Evolutionary conservation across 371 early-diverging fungal species (phyloP).

Genomic region (Saksenaea vasiformis): DNA sequence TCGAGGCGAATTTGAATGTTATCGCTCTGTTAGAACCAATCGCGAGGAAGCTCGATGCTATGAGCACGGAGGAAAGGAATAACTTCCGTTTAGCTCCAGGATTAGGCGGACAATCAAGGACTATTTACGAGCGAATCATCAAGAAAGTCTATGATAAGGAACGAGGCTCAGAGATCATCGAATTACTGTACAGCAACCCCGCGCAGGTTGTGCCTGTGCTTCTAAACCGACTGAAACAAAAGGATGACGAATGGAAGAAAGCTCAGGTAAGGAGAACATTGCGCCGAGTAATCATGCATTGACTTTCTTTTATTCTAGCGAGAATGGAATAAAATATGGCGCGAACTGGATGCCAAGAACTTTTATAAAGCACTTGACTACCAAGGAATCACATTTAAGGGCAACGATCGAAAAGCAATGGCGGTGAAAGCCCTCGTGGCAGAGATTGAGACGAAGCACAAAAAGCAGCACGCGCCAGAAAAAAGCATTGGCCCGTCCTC

Average conservation of each 20-base stretch:
- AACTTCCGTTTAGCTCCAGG: conserved; percentile 72
- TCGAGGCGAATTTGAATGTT: conserved; percentile 90
- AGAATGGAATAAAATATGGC: conserved; percentile 96
- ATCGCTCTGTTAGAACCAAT: conserved; percentile 92
- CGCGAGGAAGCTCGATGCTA: conserved; percentile 62
- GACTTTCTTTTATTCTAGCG: conserved; percentile 49
- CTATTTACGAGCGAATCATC: conserved; percentile 87
- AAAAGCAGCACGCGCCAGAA: conserved; percentile 41
- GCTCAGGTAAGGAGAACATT: conserved; percentile 63
- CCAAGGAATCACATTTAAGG: conserved; percentile 88
- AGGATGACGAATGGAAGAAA: conserved; percentile 95
- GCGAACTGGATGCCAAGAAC: conserved; percentile 91
- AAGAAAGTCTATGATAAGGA: conserved; percentile 90
- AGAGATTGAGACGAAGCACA: conserved; percentile 76
- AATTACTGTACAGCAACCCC: conserved; percentile 92
- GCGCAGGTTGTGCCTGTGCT: conserved; percentile 93
- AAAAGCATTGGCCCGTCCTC: conserved; percentile 24
- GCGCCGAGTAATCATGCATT: conserved; percentile 64
- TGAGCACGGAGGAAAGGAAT: conserved; percentile 80
- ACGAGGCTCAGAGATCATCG: conserved; percentile 89
- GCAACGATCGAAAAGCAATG: conserved; percentile 84
- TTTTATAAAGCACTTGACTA: conserved; percentile 97
- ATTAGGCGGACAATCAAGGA: conserved; percentile 84
- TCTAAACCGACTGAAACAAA: conserved; percentile 91
- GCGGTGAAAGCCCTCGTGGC: conserved; percentile 74